Percentiles rank a stretch among this genome's conserved stretches.
These are phyloP conservation scores for Sanguinoderma infundibulare DNA, from an alignment of 1,284 basidiomycete species.

Conservation along the genomic window DNA sequence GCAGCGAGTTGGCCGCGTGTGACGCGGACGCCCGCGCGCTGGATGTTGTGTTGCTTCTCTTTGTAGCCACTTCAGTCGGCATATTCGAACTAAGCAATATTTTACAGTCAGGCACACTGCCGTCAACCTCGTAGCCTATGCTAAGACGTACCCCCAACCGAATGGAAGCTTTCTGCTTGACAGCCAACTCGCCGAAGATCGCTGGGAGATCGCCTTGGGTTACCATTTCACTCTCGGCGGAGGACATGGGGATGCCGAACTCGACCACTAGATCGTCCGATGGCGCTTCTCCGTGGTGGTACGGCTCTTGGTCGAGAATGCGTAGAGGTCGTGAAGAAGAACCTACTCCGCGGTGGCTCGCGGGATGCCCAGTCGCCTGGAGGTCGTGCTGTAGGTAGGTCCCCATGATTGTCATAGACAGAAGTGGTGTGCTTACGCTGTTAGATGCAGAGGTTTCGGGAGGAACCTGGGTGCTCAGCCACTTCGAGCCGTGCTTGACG, in stretches of 20 bases:
- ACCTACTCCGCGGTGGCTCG: not conserved
- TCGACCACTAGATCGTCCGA: not conserved
- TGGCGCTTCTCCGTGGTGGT: not conserved
- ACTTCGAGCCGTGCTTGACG: not conserved
- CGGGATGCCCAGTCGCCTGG: not conserved
- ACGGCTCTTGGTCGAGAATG: not conserved
- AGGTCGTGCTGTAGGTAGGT: not conserved
- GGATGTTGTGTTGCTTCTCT: not conserved
- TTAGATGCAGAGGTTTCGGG: not conserved
- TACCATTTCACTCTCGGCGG: not conserved
- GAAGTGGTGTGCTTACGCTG: not conserved
- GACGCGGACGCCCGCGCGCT: not conserved
- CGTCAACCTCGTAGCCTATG: too few relatives aligned
- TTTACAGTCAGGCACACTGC: not conserved
- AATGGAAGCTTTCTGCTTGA: not conserved
- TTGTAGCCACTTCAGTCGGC: not conserved
- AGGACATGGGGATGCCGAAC: not conserved
- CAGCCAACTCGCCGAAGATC: not conserved
- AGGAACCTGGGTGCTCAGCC: not conserved
- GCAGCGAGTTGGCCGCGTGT: not conserved
- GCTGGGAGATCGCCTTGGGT: not conserved
- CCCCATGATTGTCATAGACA: too few relatives aligned
- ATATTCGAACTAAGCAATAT: not conserved
- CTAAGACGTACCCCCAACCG: not conserved
- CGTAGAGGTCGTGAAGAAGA: not conserved